phyloP scores from a whole-genome alignment of 2,329 filamentous ascomycete species.

The Xylariaceae sp. region DNA sequence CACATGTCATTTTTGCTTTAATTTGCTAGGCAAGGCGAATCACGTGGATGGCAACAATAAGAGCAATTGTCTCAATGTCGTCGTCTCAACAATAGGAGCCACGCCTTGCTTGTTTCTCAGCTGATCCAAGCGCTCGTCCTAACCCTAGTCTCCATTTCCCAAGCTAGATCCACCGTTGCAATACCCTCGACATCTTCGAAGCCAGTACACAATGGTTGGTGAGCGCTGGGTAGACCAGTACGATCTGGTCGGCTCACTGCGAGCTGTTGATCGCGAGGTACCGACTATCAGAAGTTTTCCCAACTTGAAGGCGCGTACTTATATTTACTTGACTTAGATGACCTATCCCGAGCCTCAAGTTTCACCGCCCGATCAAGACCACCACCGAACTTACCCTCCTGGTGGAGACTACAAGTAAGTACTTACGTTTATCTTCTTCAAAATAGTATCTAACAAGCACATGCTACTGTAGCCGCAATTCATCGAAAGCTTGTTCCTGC shows the following conservation, averaged over 20 bases:
- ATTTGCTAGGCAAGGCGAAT: too few relatives aligned
- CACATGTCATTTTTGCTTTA: too few relatives aligned
- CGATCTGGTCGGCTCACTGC: background rate
- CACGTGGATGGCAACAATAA: too few relatives aligned
- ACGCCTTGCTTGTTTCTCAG: background rate
- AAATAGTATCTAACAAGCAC: background rate
- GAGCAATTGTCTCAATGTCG: too few relatives aligned
- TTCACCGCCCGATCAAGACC: background rate
- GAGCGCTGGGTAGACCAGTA: background rate
- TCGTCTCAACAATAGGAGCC: too few relatives aligned
- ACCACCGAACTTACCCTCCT: background rate
- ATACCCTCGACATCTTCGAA: background rate
- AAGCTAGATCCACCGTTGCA: too few relatives aligned
- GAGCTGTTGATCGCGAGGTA: conserved; percentile 8
- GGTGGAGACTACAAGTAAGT: background rate
- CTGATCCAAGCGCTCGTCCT: background rate
- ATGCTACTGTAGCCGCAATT: background rate
- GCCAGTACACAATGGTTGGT: conserved; percentile 1
- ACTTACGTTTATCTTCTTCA: background rate
- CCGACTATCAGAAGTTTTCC: background rate
- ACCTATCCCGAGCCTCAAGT: background rate
- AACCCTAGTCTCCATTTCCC: background rate
- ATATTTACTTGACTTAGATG: conserved; percentile 1
- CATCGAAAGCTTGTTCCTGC: background rate
- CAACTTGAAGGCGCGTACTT: background rate